These are phyloP conservation scores for Entamoeba nuttalli DNA, from an alignment of 208 protist genomes.

Conservation along the genomic window DNA sequence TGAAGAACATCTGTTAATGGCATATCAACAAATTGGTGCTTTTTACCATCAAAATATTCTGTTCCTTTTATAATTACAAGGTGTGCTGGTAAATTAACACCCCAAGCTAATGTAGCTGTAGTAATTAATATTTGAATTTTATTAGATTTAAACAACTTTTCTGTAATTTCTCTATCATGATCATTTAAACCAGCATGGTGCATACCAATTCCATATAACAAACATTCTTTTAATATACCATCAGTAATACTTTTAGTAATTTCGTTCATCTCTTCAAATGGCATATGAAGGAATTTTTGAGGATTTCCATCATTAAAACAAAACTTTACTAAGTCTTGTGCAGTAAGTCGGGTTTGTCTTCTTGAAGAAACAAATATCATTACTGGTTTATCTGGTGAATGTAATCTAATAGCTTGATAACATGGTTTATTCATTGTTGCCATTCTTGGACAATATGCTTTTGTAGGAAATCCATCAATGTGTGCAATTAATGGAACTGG, in stretches of 20 bases:
- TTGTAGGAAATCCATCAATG: slow-evolving; percentile 72
- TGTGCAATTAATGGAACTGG: slow-evolving; percentile 86
- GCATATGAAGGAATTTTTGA: slow-evolving; percentile 34
- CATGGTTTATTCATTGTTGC: slow-evolving; percentile 97
- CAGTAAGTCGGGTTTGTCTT: slow-evolving; percentile 91
- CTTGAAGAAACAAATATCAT: slow-evolving; percentile 96
- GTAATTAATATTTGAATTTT: slow-evolving; percentile 84
- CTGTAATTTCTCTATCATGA: slow-evolving; percentile 36
- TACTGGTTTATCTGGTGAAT: slow-evolving; percentile 73
- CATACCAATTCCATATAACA: slow-evolving; percentile 93
- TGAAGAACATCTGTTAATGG: slow-evolving; percentile 55
- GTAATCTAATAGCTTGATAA: slow-evolving; percentile 74
- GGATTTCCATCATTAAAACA: slow-evolving; percentile 68
- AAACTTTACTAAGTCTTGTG: slow-evolving; percentile 82
- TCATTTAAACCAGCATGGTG: slow-evolving; percentile 84
- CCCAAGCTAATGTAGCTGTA: slow-evolving; percentile 94
- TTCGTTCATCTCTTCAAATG: slow-evolving; percentile 60
- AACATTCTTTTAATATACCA: slow-evolving; percentile 61
- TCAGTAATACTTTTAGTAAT: slow-evolving; percentile 55
- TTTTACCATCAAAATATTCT: slow-evolving; percentile 92
- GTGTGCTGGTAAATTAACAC: slow-evolving; percentile 98
- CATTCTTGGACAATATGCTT: slow-evolving; percentile 94
- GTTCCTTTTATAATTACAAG: slow-evolving; percentile 99
- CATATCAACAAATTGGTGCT: slow-evolving; percentile 83
- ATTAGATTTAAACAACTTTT: slow-evolving; percentile 30